These are phyloP conservation scores for Alternaria solani DNA, from an alignment of 2,329 filamentous ascomycete species.

Conservation along the genomic window DNA sequence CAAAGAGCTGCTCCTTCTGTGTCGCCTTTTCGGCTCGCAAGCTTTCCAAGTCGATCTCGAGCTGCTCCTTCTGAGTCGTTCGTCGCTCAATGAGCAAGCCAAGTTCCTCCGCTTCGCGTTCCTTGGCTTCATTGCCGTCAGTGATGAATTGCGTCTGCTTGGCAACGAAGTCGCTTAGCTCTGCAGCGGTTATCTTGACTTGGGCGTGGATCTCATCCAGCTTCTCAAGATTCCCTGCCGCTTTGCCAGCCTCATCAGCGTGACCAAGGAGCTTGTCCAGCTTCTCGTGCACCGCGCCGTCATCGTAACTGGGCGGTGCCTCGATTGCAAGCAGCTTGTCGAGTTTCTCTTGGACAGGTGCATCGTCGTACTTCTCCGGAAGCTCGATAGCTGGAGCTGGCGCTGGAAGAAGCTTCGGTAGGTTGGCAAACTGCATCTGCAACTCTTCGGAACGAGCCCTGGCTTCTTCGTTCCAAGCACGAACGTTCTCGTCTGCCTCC, in stretches of 20 bases:
- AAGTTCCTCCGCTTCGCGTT: slow-evolving; percentile 81
- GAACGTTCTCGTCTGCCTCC: slow-evolving; percentile 54
- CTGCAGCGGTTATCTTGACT: slow-evolving; percentile 82
- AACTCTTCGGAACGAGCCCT: slow-evolving; percentile 55
- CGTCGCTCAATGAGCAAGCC: slow-evolving; percentile 81
- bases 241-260: slow-evolving; percentile 70
- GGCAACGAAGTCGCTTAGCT: slow-evolving; percentile 83
- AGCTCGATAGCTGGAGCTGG: slow-evolving; percentile 56
- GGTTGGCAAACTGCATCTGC: slow-evolving; percentile 50
- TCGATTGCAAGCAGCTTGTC: slow-evolving; percentile 62
- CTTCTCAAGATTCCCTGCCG: slow-evolving; percentile 77
- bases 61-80: slow-evolving; percentile 69
- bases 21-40: slow-evolving; percentile 62
- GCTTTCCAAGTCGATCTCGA: slow-evolving; percentile 57
- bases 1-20: slow-evolving; percentile 67
- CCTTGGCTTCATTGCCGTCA: slow-evolving; percentile 79
- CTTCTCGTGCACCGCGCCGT: slow-evolving; percentile 65
- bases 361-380: slow-evolving; percentile 63
- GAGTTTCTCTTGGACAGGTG: slow-evolving; percentile 63
- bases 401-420: slow-evolving; percentile 57
- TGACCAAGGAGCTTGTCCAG: slow-evolving; percentile 64
- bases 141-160: slow-evolving; percentile 77
- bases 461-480: slow-evolving; percentile 54
- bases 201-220: slow-evolving; percentile 90
- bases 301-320: slow-evolving; percentile 39